These are phyloP conservation scores for Coemansia sp. DNA, from an alignment of 192 early-diverging fungal genomes.

Conservation along the genomic window DNA sequence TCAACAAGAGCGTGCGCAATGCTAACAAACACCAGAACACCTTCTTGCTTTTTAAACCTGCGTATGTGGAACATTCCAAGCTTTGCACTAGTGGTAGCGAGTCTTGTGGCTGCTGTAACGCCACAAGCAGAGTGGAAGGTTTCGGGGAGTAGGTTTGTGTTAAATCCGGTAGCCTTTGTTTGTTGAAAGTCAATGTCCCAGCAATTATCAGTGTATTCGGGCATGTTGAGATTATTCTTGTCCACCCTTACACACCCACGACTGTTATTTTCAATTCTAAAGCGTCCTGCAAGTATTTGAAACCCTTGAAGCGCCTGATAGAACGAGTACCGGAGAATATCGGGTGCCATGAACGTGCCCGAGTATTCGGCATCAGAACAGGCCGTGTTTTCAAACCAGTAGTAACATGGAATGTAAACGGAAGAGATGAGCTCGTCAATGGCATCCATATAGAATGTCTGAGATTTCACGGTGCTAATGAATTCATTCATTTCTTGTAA, in stretches of 20 bases:
- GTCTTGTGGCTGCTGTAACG: neutral
- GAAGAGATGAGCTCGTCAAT: slow-evolving; percentile 11
- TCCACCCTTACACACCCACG: slow-evolving; percentile 7
- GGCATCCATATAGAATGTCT: slow-evolving; percentile 4
- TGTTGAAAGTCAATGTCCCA: slow-evolving; percentile 11
- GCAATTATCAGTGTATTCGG: slow-evolving; percentile 18
- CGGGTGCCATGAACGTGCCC: slow-evolving; percentile 22
- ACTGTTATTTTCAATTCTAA: neutral
- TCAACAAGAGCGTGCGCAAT: slow-evolving; percentile 22
- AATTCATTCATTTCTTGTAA: slow-evolving; percentile 6
- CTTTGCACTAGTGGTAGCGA: neutral
- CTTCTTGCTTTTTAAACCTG: slow-evolving; percentile 24
- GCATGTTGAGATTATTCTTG: slow-evolving; percentile 24
- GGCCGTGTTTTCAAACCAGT: slow-evolving; percentile 16
- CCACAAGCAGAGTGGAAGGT: neutral
- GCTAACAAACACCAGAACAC: slow-evolving; percentile 23
- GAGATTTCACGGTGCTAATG: neutral
- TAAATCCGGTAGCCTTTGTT: slow-evolving; percentile 3
- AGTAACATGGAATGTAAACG: slow-evolving; percentile 11
- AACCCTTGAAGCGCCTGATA: slow-evolving; percentile 14
- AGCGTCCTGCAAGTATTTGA: slow-evolving; percentile 20
- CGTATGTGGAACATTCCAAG: slow-evolving; percentile 10
- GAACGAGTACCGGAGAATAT: slow-evolving; percentile 17
- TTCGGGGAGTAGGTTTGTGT: slow-evolving; percentile 10
- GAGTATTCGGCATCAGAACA: neutral